Evolutionary conservation across 2,329 filamentous ascomycete species (phyloP).

Genomic region (Aspergillus bombycis): DNA sequence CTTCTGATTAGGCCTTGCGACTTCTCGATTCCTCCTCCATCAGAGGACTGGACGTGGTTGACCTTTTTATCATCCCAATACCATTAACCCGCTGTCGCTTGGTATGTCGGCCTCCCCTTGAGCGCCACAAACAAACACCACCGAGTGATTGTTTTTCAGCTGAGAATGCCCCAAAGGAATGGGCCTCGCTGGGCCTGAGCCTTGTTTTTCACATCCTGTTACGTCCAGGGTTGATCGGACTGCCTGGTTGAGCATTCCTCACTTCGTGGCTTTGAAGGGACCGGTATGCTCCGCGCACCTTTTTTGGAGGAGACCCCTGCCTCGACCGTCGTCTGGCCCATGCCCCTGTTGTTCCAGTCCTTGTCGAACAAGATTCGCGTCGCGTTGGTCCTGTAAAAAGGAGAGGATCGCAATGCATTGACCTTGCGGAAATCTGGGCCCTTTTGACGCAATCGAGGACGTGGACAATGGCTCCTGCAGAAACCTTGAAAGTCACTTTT

Average conservation of each 20-base stretch:
- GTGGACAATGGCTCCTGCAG: neutral
- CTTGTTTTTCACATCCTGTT: neutral
- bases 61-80: constrained; percentile 21
- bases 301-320: neutral
- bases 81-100: neutral
- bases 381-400: neutral
- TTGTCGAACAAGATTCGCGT: neutral
- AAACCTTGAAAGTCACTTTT: neutral
- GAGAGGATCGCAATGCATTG: neutral
- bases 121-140: constrained; percentile 17
- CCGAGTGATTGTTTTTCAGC: constrained; percentile 3
- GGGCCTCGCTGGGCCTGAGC: neutral
- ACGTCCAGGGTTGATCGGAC: neutral
- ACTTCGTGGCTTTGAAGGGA: neutral
- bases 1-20: neutral
- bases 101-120: constrained; percentile 13
- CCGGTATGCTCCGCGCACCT: neutral
- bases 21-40: neutral
- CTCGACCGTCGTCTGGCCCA: too few species aligned
- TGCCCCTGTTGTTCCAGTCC: neutral
- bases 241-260: neutral
- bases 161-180: constrained; percentile 24
- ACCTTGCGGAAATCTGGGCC: neutral
- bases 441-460: neutral
- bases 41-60: neutral